phyloP scores from a whole-genome alignment of 306 rosid species.

The Casuarina glauca region DNA sequence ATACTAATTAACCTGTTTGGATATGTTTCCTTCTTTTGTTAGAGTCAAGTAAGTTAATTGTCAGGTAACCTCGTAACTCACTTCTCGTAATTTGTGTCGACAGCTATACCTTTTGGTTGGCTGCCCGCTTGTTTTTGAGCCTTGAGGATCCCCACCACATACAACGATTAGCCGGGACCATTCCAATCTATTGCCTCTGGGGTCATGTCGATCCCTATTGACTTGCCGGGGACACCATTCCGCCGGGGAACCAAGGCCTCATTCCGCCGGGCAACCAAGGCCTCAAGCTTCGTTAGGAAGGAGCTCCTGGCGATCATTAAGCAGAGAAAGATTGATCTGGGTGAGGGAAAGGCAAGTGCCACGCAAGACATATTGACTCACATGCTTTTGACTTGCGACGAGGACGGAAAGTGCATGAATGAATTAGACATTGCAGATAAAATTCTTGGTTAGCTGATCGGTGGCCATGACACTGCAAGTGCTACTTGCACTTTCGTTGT shows the following conservation, averaged over 20 bases:
- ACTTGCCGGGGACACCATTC: conserved; percentile 82
- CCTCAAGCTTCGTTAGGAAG: conserved; percentile 51
- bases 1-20: no score
- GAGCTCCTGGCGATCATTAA: conserved; percentile 55
- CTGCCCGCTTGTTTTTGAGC: conserved; percentile 71
- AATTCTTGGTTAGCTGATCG: conserved; percentile 77
- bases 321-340: conserved; percentile 64
- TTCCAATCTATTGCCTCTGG: conserved; percentile 56
- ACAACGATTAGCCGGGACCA: conserved; percentile 44
- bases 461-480: conserved; percentile 93
- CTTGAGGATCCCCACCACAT: conserved; percentile 56
- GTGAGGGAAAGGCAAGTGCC: conserved; percentile 49
- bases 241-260: conserved; percentile 63
- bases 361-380: conserved; percentile 84
- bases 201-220: conserved; percentile 65
- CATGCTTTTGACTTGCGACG: conserved; percentile 60
- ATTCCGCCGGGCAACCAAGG: conserved; percentile 60
- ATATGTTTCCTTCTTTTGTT: no score
- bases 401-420: conserved; percentile 51
- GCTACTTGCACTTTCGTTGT: conserved; percentile 84
- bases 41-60: no score
- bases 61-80: no score
- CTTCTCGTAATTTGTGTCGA: background rate
- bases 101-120: conserved; percentile 78
- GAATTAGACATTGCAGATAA: conserved; percentile 74